Evolutionary conservation across 2,329 filamentous ascomycete genomes (phyloP).

Genomic region (Juglanconis juglandina): DNA sequence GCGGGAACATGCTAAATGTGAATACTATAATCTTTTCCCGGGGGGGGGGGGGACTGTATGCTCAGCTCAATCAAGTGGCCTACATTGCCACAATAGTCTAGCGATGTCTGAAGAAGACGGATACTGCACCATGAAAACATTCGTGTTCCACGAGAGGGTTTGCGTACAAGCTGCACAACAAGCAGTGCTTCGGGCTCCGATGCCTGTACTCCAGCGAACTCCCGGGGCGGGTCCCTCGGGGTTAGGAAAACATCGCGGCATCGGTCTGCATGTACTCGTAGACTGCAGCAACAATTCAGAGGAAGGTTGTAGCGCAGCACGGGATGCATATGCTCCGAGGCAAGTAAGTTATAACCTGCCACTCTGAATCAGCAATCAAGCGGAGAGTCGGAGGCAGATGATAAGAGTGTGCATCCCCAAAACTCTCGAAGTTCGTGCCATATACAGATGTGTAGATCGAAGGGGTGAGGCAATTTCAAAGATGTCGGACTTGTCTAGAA

Average conservation of each 20-base stretch:
- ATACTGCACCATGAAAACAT: too few species aligned
- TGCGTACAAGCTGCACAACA: background rate
- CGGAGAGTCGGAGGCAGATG: background rate
- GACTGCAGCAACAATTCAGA: background rate
- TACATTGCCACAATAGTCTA: too few species aligned
- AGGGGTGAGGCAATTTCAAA: background rate
- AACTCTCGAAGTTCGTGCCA: too few species aligned
- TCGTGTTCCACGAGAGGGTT: background rate
- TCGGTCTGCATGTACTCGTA: background rate
- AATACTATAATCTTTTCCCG: too few species aligned
- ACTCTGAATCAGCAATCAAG: background rate
- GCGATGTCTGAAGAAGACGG: too few species aligned
- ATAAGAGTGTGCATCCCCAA: background rate
- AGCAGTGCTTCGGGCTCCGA: background rate
- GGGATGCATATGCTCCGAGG: background rate
- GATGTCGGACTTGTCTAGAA: too few species aligned
- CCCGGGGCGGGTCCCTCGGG: background rate
- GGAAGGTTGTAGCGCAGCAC: slow-evolving; percentile 1
- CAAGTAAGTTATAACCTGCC: background rate
- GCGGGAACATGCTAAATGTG: too few species aligned
- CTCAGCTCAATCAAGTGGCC: too few species aligned
- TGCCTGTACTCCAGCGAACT: background rate
- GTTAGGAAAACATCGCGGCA: background rate
- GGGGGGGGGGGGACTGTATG: too few species aligned
- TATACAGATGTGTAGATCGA: too few species aligned